A percentile compares a stretch with the other conserved stretches of the same genome.
Evolutionary conservation across 805 yeast species (phyloP).

Genomic region (Ascoidea asiatica): DNA sequence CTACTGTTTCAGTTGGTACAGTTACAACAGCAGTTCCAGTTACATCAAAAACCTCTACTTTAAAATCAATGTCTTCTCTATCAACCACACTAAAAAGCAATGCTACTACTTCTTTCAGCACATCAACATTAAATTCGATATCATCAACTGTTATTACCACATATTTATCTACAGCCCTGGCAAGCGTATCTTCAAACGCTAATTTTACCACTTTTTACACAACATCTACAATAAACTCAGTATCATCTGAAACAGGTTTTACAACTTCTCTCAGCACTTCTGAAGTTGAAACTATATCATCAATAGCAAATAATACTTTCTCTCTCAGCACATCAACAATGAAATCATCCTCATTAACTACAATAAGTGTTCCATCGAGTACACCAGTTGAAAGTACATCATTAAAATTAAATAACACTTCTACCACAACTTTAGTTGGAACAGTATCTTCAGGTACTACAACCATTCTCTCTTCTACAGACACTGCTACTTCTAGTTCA

Average conservation of each 20-base stretch:
- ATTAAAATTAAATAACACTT: too few relatives aligned
- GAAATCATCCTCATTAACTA: conserved; percentile 44
- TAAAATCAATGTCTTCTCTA: conserved; percentile 4
- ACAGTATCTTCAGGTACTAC: not conserved
- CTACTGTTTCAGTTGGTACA: not conserved
- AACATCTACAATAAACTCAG: conserved; percentile 1
- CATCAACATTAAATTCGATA: too few relatives aligned
- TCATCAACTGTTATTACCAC: too few relatives aligned
- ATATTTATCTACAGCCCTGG: too few relatives aligned
- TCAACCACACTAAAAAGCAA: too few relatives aligned
- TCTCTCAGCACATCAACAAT: conserved; percentile 51
- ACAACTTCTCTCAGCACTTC: conserved; percentile 6
- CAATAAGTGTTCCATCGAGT: conserved; percentile 16
- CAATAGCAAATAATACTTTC: conserved; percentile 51
- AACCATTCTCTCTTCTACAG: too few relatives aligned
- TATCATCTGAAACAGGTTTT: conserved; percentile 4
- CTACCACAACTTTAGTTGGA: too few relatives aligned
- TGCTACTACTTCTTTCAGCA: too few relatives aligned
- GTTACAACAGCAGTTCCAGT: conserved; percentile 4
- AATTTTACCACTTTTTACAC: conserved; percentile 7
- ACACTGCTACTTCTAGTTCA: too few relatives aligned
- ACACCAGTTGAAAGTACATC: too few relatives aligned
- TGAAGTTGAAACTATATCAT: conserved; percentile 18
- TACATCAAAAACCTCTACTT: conserved; percentile 6
- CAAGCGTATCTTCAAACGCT: conserved; percentile 5